Base-by-base conservation (phyloP, 179 eudicot genomes). In the Silene noctiflora region DNA sequence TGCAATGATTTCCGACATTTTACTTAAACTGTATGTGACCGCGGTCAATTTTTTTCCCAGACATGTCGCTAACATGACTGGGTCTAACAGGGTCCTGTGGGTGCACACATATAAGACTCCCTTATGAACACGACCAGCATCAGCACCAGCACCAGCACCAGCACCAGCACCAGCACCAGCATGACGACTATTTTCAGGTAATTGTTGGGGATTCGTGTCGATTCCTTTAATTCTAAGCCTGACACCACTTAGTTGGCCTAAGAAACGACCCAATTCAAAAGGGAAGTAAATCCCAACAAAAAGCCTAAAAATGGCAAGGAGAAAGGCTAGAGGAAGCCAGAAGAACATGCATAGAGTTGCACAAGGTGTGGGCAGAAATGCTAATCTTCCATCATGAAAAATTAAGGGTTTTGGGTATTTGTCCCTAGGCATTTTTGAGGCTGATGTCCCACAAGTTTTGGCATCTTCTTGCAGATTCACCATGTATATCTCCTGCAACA, bases 331-430 rank as follows among this genome's bases (percentile, higher is more conserved):
- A n/a, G 97, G 98, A 44, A 92, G 81, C 96, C 97, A 94, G 31
- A 90, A 56, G 86, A 94, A 89, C 96, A 92, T 90, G 67, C 74
- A 59, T 2, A 89, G 81, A 27, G 92, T 84, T 16, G 96, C 94
- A 2, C 68, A 68, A 3, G 98, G 96, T 2, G 97, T 94, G 2
- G 98, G 98, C 9, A 89, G 79, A 78, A 92, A 92, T 3, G 98
- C 98, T 29, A 94, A 83, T 61, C 98, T 86, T 7, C 98, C 98
- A 81, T 94, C 97, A 81, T 94, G 98, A 71, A 94, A 94, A 2
- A 94, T 88, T 4, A 94, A 72, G 12, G 96, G 97, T 68, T 90
- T 94, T 69, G 98, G 94, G 79, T 94, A 90, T 71, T 75, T 88
- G 2, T 85, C 86, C 63, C 89, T 87, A 72, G 97, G 91, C 84